Evolutionary conservation across 1,284 basidiomycete genomes (phyloP).

Genomic region (Schizophyllum commune): DNA sequence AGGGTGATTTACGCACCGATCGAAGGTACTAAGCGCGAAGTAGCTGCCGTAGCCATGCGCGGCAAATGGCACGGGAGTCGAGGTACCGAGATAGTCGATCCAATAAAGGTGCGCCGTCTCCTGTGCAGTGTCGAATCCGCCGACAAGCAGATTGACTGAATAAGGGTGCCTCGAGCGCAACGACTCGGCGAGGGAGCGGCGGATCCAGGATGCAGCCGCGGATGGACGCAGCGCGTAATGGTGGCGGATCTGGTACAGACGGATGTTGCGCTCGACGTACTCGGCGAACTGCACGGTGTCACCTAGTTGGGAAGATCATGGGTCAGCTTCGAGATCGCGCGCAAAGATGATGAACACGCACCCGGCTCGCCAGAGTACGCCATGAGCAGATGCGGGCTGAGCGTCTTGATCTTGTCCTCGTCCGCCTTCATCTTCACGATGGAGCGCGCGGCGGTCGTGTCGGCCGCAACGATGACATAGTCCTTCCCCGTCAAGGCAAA

Average conservation of each 20-base stretch:
- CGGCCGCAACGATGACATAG: constrained; percentile 87
- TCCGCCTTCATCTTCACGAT: constrained; percentile 23
- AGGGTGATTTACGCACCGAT: constrained; percentile 65
- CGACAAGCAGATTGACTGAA: constrained; percentile 88
- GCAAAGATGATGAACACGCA: constrained; percentile 23
- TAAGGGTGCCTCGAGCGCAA: constrained; percentile 87
- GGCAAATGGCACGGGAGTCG: constrained; percentile 84
- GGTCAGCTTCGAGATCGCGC: constrained; percentile 1
- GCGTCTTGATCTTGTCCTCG: constrained; percentile 94
- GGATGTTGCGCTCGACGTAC: constrained; percentile 92
- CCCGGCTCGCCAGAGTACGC: constrained; percentile 92
- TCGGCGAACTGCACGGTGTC: constrained; percentile 98
- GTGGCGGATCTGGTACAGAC: constrained; percentile 94
- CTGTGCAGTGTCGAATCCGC: constrained; percentile 77
- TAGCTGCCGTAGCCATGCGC: constrained; percentile 95
- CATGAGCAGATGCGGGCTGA: constrained; percentile 92
- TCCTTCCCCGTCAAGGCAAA: constrained; percentile 81
- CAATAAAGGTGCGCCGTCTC: constrained; percentile 81
- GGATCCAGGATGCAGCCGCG: constrained; percentile 92
- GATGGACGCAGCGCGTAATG: constrained; percentile 83
- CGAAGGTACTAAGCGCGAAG: constrained; percentile 88
- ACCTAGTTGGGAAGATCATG: constrained; percentile 37
- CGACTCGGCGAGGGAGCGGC: constrained; percentile 83
- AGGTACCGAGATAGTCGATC: constrained; percentile 93
- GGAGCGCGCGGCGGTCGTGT: constrained; percentile 67